A percentile compares a stretch with the other conserved stretches of the same genome.
These are phyloP conservation scores for Plectosphaerella cucumerina DNA, from an alignment of 2,329 filamentous ascomycete genomes.

Conservation along the genomic window DNA sequence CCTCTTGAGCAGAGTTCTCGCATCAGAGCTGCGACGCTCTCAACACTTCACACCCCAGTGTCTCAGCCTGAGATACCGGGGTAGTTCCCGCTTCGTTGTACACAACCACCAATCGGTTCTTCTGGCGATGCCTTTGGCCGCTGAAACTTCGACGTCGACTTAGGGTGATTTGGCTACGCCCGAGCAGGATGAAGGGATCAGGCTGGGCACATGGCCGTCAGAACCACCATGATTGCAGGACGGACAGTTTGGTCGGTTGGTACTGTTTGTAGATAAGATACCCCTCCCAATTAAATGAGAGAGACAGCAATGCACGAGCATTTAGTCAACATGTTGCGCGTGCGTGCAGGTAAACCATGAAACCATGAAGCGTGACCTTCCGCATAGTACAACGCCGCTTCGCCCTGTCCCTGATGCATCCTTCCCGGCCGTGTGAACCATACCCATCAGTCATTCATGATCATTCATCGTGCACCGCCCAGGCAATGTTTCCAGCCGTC, in stretches of 20 bases:
- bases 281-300: constrained; percentile 18
- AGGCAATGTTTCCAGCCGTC: constrained; percentile 84
- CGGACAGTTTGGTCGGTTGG: background rate
- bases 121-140: background rate
- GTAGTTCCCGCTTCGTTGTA: background rate
- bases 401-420: too few relatives aligned
- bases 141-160: background rate
- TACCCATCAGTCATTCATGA: background rate
- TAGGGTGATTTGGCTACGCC: background rate
- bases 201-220: background rate
- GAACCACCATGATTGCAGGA: background rate
- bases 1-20: background rate
- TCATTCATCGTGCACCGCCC: constrained; percentile 27
- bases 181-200: background rate
- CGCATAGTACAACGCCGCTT: too few relatives aligned
- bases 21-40: background rate
- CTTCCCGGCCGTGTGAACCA: background rate
- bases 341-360: too few relatives aligned
- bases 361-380: too few relatives aligned
- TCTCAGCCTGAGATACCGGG: too few relatives aligned
- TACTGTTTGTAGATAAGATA: constrained; percentile 36
- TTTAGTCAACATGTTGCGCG: too few relatives aligned
- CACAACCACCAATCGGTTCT: background rate
- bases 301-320: background rate
- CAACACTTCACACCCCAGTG: background rate